A percentile compares a stretch with the other conserved stretches of the same genome.
These are phyloP conservation scores for Aspergillus egyptiacus DNA, from an alignment of 495 filamentous ascomycete species.

Conservation along the genomic window DNA sequence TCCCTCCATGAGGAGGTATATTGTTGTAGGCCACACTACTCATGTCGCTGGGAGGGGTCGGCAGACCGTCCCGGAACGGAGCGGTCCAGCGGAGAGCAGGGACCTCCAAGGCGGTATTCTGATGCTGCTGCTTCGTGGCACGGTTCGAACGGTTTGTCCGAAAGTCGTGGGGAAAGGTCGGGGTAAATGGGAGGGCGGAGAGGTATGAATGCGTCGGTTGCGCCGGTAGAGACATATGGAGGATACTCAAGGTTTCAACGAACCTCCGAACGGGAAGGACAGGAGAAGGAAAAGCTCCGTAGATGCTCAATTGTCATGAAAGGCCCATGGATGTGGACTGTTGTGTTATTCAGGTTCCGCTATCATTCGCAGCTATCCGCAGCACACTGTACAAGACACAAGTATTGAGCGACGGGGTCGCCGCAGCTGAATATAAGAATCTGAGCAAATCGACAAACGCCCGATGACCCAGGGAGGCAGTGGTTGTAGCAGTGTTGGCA, in stretches of 20 bases:
- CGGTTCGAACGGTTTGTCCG: slow-evolving; percentile 17
- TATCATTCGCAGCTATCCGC: background rate
- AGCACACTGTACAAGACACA: background rate
- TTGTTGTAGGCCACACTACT: slow-evolving; percentile 40
- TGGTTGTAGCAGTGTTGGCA: slow-evolving; percentile 9
- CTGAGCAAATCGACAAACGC: slow-evolving; percentile 6
- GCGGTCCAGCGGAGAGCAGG: slow-evolving; percentile 30
- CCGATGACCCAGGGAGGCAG: slow-evolving; percentile 1
- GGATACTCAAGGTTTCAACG: background rate
- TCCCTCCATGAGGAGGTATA: slow-evolving; percentile 32
- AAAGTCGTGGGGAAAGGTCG: slow-evolving; percentile 19
- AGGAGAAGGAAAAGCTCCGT: background rate
- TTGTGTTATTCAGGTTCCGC: background rate
- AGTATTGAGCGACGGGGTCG: background rate
- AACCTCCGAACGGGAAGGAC: background rate
- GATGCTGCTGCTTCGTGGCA: slow-evolving; percentile 13
- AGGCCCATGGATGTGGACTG: slow-evolving; percentile 14
- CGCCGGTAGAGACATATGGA: slow-evolving; percentile 37
- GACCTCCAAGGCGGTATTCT: slow-evolving; percentile 19
- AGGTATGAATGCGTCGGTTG: slow-evolving; percentile 24
- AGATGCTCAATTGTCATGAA: slow-evolving; percentile 12
- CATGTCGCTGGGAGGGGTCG: slow-evolving; percentile 49
- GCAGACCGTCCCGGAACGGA: slow-evolving; percentile 44
- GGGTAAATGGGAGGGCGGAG: slow-evolving; percentile 26
- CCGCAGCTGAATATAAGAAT: background rate